Evolutionary conservation across 2,329 filamentous ascomycete genomes (phyloP).

Genomic region (Onygena corvina): DNA sequence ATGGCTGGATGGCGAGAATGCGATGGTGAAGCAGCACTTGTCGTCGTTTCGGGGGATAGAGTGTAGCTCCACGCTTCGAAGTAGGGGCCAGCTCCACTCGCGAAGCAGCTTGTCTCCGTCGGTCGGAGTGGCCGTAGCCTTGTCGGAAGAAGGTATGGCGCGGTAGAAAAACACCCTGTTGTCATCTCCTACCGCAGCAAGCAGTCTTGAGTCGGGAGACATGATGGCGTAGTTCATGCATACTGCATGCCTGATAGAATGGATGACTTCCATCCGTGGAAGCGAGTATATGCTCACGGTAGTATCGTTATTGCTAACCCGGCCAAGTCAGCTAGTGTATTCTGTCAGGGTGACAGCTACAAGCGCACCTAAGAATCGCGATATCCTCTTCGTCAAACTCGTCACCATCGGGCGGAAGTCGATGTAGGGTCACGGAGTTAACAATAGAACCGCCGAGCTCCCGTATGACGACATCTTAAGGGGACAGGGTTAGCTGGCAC

Average conservation of each 20-base stretch:
- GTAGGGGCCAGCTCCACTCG: conserved; percentile 32
- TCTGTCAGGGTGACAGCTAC: conserved; percentile 33
- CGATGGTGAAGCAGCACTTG: conserved; percentile 38
- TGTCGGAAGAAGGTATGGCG: conserved; percentile 21
- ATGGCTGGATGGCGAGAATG: conserved; percentile 39
- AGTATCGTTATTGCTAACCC: conserved; percentile 78
- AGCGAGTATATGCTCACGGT: conserved; percentile 76
- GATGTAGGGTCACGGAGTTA: conserved; percentile 55
- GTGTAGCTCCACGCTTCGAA: conserved; percentile 31
- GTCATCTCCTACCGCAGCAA: conserved; percentile 79
- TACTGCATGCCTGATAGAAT: conserved; percentile 62
- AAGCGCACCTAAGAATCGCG: conserved; percentile 37
- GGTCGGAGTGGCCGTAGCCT: conserved; percentile 19
- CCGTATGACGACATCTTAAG: conserved; percentile 42
- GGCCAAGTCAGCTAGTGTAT: conserved; percentile 44
- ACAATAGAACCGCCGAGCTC: conserved; percentile 53
- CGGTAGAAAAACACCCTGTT: conserved; percentile 71
- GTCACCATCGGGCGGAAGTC: conserved; percentile 35
- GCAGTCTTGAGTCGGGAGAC: conserved; percentile 69
- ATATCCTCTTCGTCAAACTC: conserved; percentile 43
- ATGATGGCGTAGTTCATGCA: conserved; percentile 91
- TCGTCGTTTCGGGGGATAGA: conserved; percentile 31
- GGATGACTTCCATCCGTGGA: conserved; percentile 53
- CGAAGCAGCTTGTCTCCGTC: conserved; percentile 26
- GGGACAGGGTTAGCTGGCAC: conserved; percentile 13